These are phyloP conservation scores for Leptodontidium sp. DNA, from an alignment of 2,329 filamentous ascomycete species.

Conservation along the genomic window DNA sequence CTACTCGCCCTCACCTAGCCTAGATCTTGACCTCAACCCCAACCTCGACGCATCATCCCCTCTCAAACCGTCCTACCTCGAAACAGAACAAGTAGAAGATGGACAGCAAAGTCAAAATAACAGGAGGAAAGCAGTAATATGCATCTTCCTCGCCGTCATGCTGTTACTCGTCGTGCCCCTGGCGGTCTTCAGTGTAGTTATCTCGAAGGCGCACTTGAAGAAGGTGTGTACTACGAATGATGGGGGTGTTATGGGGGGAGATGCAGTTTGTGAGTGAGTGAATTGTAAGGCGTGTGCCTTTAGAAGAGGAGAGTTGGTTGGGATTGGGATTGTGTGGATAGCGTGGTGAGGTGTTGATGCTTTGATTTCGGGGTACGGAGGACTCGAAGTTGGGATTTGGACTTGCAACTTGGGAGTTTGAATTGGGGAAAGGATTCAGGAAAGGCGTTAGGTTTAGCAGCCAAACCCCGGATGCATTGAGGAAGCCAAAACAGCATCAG, in stretches of 20 bases:
- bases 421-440: no score
- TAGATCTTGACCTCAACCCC: background rate
- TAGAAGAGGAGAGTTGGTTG: background rate
- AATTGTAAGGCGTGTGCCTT: no score
- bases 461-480: background rate
- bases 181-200: slow-evolving; percentile 7
- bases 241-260: background rate
- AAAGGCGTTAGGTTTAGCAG: no score
- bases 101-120: background rate
- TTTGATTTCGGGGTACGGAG: background rate
- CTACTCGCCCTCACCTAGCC: slow-evolving; percentile 7
- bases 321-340: background rate
- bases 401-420: background rate
- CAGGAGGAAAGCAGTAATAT: slow-evolving; percentile 5
- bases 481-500: background rate
- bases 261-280: background rate
- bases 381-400: background rate
- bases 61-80: background rate
- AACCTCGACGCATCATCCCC: background rate
- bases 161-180: background rate
- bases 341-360: background rate
- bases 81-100: background rate
- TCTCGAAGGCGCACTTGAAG: background rate
- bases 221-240: background rate
- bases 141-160: slow-evolving; percentile 15